phyloP scores from a whole-genome alignment of 106 monocot species.

The Acanthochlamys bracteata region DNA sequence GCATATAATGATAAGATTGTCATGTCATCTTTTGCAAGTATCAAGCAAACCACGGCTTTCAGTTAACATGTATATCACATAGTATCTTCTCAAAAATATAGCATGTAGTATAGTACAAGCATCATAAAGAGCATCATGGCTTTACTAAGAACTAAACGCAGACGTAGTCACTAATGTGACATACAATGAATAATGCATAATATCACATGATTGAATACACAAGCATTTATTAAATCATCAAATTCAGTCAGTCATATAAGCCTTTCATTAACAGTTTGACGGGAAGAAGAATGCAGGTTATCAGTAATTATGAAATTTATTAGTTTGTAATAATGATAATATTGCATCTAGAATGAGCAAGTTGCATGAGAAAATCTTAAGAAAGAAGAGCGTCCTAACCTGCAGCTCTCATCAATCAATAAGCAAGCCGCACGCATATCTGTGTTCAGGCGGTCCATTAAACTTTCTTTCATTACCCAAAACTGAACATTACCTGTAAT shows the following conservation, averaged over 20 bases:
- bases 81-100: not conserved
- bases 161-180: too few species aligned
- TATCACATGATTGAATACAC: too few species aligned
- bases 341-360: too few species aligned
- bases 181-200: too few species aligned
- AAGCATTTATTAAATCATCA: too few species aligned
- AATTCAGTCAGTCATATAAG: too few species aligned
- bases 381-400: conserved; percentile 19
- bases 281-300: not conserved
- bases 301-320: not conserved
- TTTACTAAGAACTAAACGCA: too few species aligned
- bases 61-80: not conserved
- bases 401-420: conserved; percentile 57
- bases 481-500: conserved; percentile 41
- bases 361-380: too few species aligned
- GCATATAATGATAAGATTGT: conserved; percentile 1
- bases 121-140: too few species aligned
- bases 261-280: too few species aligned
- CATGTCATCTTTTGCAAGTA: not conserved
- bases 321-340: too few species aligned
- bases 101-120: too few species aligned
- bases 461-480: conserved; percentile 64
- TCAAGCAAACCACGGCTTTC: not conserved
- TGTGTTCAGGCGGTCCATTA: conserved; percentile 67
- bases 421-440: conserved; percentile 58